Conservation (phyloP, 1,284 basidiomycete species). For the Fomitiporia mediterranea region DNA sequence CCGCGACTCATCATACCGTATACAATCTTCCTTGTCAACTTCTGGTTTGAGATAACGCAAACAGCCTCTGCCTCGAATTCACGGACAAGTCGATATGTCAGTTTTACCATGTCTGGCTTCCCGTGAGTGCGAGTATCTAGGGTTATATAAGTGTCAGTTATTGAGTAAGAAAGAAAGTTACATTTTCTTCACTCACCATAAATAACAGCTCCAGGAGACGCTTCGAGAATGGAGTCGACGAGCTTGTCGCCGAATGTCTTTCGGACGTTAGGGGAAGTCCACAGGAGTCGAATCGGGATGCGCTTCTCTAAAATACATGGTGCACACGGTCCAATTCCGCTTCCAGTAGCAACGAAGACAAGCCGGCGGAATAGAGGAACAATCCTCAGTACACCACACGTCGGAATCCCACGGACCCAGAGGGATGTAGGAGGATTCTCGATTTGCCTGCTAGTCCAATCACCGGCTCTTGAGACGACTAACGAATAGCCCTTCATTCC, state of each 20-base stretch:
- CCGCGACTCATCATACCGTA: conserved; percentile 57
- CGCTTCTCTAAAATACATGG: conserved; percentile 48
- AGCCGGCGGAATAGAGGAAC: conserved; percentile 52
- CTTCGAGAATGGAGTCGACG: conserved; percentile 49
- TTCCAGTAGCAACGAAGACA: conserved; percentile 59
- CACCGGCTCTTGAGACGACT: conserved; percentile 54
- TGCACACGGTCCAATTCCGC: conserved; percentile 56
- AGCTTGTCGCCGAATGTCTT: conserved; percentile 56
- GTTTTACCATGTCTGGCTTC: conserved; percentile 59
- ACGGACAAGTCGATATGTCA: conserved; percentile 49
- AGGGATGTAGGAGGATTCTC: conserved; percentile 46
- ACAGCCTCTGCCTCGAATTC: conserved; percentile 62
- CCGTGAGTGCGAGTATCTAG: conserved; percentile 55
- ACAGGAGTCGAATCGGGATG: conserved; percentile 50
- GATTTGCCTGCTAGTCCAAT: conserved; percentile 54
- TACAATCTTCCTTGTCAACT: conserved; percentile 54
- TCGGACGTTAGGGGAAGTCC: conserved; percentile 56
- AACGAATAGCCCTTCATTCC: conserved; percentile 51
- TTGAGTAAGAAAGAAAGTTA: too few species aligned
- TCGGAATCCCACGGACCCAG: conserved; percentile 55
- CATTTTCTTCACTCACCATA: conserved; percentile 48
- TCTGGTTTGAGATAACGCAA: conserved; percentile 57
- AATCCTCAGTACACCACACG: conserved; percentile 55
- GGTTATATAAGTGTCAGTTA: too few species aligned
- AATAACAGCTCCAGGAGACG: conserved; percentile 50